Conservation (phyloP, 2,329 filamentous ascomycete species). For the Pestalotiopsis sp. region DNA sequence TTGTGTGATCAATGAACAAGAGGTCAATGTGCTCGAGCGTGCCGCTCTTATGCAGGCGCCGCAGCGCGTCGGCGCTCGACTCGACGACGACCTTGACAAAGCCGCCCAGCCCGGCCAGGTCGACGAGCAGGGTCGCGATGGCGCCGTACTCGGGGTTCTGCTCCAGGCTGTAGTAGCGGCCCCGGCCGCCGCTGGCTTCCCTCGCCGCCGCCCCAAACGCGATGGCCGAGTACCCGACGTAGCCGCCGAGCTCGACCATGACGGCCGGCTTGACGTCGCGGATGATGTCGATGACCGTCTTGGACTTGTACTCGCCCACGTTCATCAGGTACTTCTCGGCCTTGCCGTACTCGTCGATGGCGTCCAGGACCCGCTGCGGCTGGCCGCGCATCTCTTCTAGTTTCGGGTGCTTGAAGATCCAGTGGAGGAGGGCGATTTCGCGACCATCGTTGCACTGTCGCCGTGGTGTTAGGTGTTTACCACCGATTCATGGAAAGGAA, state of each 20-base stretch:
- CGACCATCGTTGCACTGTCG: slow-evolving; percentile 68
- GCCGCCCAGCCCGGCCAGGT: slow-evolving; percentile 73
- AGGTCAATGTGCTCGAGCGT: slow-evolving; percentile 65
- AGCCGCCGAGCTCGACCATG: slow-evolving; percentile 81
- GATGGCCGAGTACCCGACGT: slow-evolving; percentile 81
- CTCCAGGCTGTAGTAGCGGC: slow-evolving; percentile 72
- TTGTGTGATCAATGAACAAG: slow-evolving; percentile 81
- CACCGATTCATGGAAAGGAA: not conserved
- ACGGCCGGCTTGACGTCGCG: slow-evolving; percentile 64
- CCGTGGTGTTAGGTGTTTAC: not conserved
- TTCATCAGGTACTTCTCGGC: slow-evolving; percentile 79
- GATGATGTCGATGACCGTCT: slow-evolving; percentile 71
- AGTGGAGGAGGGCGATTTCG: slow-evolving; percentile 74
- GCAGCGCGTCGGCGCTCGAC: slow-evolving; percentile 66
- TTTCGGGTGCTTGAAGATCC: slow-evolving; percentile 63
- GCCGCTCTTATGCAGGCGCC: slow-evolving; percentile 57
- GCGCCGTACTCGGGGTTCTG: slow-evolving; percentile 73
- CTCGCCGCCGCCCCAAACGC: slow-evolving; percentile 71
- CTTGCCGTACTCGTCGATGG: slow-evolving; percentile 71
- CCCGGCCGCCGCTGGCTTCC: slow-evolving; percentile 61
- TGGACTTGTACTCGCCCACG: slow-evolving; percentile 74
- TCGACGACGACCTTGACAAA: slow-evolving; percentile 73
- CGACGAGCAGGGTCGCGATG: slow-evolving; percentile 68
- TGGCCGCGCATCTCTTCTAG: slow-evolving; percentile 66
- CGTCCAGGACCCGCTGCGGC: slow-evolving; percentile 65